Evolutionary conservation across 768 basidiomycete genomes (phyloP).

Genomic region (Pisolithus sp.): DNA sequence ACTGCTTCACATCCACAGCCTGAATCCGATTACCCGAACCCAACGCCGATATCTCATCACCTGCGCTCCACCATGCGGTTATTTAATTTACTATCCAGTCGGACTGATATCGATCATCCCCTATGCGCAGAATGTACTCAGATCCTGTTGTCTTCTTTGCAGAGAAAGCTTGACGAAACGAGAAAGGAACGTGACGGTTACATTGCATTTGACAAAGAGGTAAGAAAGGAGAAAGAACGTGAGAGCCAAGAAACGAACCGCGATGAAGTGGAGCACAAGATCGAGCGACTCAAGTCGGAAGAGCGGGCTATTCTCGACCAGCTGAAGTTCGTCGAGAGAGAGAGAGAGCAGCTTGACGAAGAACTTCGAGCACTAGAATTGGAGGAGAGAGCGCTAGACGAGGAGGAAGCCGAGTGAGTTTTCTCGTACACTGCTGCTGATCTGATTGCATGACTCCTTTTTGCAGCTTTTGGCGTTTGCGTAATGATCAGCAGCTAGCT

Average conservation of each 20-base stretch:
- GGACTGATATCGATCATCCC: slow-evolving; percentile 85
- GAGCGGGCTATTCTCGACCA: slow-evolving; percentile 67
- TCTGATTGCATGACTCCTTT: not conserved
- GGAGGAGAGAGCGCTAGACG: slow-evolving; percentile 73
- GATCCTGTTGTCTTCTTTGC: slow-evolving; percentile 66
- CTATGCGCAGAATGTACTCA: slow-evolving; percentile 93
- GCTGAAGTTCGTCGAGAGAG: slow-evolving; percentile 67
- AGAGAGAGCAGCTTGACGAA: slow-evolving; percentile 66
- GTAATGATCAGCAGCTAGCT: slow-evolving; percentile 65
- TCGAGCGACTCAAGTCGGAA: slow-evolving; percentile 64
- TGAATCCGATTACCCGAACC: slow-evolving; percentile 51
- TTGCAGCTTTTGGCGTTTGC: slow-evolving; percentile 71
- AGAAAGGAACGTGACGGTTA: slow-evolving; percentile 91
- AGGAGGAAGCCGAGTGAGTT: slow-evolving; percentile 78
- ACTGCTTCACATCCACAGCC: slow-evolving; percentile 29
- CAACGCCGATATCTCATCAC: slow-evolving; percentile 73
- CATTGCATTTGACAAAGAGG: slow-evolving; percentile 86
- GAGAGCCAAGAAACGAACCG: slow-evolving; percentile 53
- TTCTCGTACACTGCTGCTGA: not conserved
- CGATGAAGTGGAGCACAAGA: slow-evolving; percentile 66
- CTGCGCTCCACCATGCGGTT: slow-evolving; percentile 68
- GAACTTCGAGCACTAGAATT: slow-evolving; percentile 65
- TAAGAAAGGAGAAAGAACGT: slow-evolving; percentile 73
- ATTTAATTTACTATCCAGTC: slow-evolving; percentile 69
- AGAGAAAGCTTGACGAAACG: slow-evolving; percentile 80